Conservation (phyloP, 1,284 basidiomycete species). For the Malassezia restricta region DNA sequence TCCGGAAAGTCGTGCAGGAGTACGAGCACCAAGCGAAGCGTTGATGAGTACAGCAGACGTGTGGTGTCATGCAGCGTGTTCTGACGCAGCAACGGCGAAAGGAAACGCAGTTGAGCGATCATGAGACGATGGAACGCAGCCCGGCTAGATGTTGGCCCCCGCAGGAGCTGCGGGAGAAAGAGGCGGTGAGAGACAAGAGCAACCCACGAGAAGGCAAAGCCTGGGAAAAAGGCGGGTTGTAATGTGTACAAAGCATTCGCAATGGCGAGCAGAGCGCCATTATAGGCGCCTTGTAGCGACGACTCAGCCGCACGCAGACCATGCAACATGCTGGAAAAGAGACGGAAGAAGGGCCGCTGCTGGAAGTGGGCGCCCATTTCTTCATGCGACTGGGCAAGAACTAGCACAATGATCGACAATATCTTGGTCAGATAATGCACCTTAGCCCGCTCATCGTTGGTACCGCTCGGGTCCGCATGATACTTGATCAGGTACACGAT, state of each 20-base stretch:
- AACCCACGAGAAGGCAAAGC: conserved; percentile 97
- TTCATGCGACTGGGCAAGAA: conserved; percentile 86
- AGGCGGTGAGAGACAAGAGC: conserved; percentile 85
- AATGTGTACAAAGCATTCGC: conserved; percentile 92
- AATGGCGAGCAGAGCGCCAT: conserved; percentile 70
- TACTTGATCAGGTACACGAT: conserved; percentile 99
- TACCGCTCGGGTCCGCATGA: conserved; percentile 74
- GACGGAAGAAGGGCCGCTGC: conserved; percentile 95
- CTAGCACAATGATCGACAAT: conserved; percentile 88
- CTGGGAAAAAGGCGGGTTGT: conserved; percentile 91
- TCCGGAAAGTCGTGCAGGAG: conserved; percentile 97
- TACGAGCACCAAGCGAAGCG: conserved; percentile 77
- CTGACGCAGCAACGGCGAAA: conserved; percentile 76
- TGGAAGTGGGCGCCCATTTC: conserved; percentile 81
- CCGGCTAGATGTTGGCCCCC: conserved; percentile 29
- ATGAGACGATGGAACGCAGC: conserved; percentile 87
- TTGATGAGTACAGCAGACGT: conserved; percentile 83
- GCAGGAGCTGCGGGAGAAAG: conserved; percentile 89
- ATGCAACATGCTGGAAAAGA: conserved; percentile 91
- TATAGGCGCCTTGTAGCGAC: conserved; percentile 69
- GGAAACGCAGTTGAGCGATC: conserved; percentile 82
- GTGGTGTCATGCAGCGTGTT: conserved; percentile 68
- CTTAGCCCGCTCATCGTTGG: conserved; percentile 83
- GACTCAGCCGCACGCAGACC: conserved; percentile 75
- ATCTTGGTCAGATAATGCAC: conserved; percentile 96